These are phyloP conservation scores for Malbranchea zuffiana DNA, from an alignment of 2,329 filamentous ascomycete genomes.

Conservation along the genomic window DNA sequence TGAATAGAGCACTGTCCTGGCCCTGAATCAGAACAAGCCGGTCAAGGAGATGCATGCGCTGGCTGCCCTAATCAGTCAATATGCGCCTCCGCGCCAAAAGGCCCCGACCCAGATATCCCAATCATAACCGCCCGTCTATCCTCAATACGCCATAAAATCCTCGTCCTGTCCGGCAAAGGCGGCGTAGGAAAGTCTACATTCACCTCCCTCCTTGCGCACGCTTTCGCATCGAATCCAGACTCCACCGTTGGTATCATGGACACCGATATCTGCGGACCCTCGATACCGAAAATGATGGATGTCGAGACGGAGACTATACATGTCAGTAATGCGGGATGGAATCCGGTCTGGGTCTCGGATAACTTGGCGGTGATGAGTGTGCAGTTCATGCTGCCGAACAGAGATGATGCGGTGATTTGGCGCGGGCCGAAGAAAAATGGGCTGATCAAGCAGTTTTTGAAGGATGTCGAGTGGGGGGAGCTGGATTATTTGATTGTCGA, in stretches of 20 bases:
- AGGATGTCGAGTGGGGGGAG: slow-evolving; percentile 96
- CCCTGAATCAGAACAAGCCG: slow-evolving; percentile 47
- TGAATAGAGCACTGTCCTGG: slow-evolving; percentile 76
- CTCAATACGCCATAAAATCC: slow-evolving; percentile 78
- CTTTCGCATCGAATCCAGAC: slow-evolving; percentile 70
- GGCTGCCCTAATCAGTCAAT: slow-evolving; percentile 94
- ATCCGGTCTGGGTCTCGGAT: slow-evolving; percentile 87
- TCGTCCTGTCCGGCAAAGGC: slow-evolving; percentile 88
- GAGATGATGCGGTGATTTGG: slow-evolving; percentile 96
- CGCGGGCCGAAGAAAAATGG: slow-evolving; percentile 97
- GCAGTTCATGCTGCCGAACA: slow-evolving; percentile 92
- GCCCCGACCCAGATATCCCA: slow-evolving; percentile 86
- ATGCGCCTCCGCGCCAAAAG: slow-evolving; percentile 87
- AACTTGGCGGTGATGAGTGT: slow-evolving; percentile 95
- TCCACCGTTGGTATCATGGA: slow-evolving; percentile 90
- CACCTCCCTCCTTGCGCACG: slow-evolving; percentile 75
- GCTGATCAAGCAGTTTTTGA: slow-evolving; percentile 92
- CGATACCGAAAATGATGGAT: slow-evolving; percentile 98
- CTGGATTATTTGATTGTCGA: slow-evolving; percentile 89
- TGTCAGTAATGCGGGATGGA: slow-evolving; percentile 79
- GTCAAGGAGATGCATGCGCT: slow-evolving; percentile 68
- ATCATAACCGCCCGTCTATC: slow-evolving; percentile 74
- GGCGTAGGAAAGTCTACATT: slow-evolving; percentile 96
- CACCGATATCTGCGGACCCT: slow-evolving; percentile 92
- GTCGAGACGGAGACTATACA: slow-evolving; percentile 91